Base-by-base conservation (phyloP, 257 asterid species). In the Ligustrum vulgare region DNA sequence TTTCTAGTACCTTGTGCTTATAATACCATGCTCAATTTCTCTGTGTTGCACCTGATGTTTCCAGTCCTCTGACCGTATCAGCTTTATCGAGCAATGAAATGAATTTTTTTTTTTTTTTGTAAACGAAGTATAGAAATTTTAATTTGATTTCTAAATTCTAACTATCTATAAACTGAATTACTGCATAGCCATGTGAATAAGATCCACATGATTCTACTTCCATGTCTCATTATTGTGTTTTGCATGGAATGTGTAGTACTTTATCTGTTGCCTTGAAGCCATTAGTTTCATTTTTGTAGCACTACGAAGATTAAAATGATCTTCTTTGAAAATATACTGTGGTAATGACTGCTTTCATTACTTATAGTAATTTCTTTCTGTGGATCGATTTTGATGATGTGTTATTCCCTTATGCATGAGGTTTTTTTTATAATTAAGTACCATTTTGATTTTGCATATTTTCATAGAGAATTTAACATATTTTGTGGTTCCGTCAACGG, bases 401-500 rank as follows among this genome's bases (percentile, higher is more conserved):
- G 22, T 70, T 78, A 13, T 35, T 70, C 67, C 67, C 72, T 71
- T 70, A 68, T 58, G 63, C 37, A 49, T 20, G 78, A 74, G 67
- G 64, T 62, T 3, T 64, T 58, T 34, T 63, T 1, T 25, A 28
- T 28, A 28, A 28, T 28, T 28, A 25, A 49, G 47, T 66, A 35
- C 60, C 43, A 60, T 25, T 70, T 37, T 37, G 12, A 54, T 70
- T 72, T 49, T 28, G 39, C 32, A 8, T 15, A 35, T 79, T 54
- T 67, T 49, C 73, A 35, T 69, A 37, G 31, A 56, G 45, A 34
- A 4, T 15, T 70, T 75, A 41, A 65, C 33, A 32, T n/a, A 60
- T 60, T 63, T 69, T 65, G 22, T 35, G 9, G 58, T 65, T 80
- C 72, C 69, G 28, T 78, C 69, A 34, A 72, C 70, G 13, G 81